Base-by-base conservation (phyloP, 2,329 filamentous ascomycete genomes). In the Aspergillus jensenii region DNA sequence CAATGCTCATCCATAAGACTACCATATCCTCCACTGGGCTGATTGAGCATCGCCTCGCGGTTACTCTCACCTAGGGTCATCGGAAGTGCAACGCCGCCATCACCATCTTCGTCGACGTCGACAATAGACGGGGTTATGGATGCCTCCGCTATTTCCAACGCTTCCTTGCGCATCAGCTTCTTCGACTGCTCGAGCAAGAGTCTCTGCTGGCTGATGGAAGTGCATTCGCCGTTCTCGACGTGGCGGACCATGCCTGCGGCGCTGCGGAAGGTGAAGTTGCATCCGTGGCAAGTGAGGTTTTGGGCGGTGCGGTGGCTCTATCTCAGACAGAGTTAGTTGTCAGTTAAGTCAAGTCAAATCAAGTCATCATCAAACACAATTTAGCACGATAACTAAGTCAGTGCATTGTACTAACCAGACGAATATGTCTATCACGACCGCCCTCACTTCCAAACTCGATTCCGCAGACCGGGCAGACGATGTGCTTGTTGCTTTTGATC, bases 381-480 rank as follows among this genome's bases (percentile, higher is more conserved):
- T 27, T 27, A 7, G 6, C 27, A 15, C n/a, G 15, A n/a, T 1
- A 27, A n/a, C 17, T 4, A 12, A 31, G 21, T 53, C 33, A 56
- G 50, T 19, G 51, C 56, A 46, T 21, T 55, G n/a, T 3, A 40
- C 15, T 46, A 66, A 85, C 83, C 62, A 76, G 68, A 55, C 76
- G 73, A n/a, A 84, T 76, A 61, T 87, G 85, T 19, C 65, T 65
- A 53, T 81, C 78, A 11, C 82, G 74, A 1, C 83, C 84, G 21
- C 76, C 76, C 3, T 78, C 73, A 27, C 78, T 83, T 59, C 79
- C 79, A 70, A 85, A 86, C 43, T 86, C 83, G 8, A 78, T 67
- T 12, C 80, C 82, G 53, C 85, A 87, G 43, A 84, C 74, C 12
- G 82, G 80, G 67, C 85, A 87, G 51, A 78, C 78, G 46, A 82